A percentile compares a stretch with the other conserved stretches of the same genome.
Conservation (phyloP, 495 filamentous ascomycete genomes). For the Neurospora sp. region DNA sequence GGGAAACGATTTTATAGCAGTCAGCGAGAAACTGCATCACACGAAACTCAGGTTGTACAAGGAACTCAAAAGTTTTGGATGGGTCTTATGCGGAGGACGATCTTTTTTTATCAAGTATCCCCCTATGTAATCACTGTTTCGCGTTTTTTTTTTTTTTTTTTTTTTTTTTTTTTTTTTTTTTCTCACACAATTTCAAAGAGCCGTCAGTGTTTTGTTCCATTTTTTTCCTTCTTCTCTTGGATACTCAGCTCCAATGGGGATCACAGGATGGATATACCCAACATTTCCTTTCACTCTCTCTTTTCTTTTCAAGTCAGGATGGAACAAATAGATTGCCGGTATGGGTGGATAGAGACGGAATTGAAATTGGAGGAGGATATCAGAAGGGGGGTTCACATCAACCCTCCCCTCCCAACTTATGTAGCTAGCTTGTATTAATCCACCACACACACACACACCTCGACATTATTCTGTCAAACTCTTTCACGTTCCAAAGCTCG, state of each 20-base stretch:
- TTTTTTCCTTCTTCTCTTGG: slow-evolving; percentile 7
- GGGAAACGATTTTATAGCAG: not conserved
- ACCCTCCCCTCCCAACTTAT: not conserved
- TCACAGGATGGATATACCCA: slow-evolving; percentile 30
- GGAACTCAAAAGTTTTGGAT: slow-evolving; percentile 9
- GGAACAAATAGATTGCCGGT: not conserved
- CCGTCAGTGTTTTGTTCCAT: slow-evolving; percentile 7
- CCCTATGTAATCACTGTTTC: not conserved
- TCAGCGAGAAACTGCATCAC: not conserved
- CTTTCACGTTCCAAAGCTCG: not conserved
- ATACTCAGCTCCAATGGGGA: slow-evolving; percentile 6
- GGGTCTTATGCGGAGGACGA: not conserved
- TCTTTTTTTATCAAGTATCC: not conserved
- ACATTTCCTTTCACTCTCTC: slow-evolving; percentile 10
- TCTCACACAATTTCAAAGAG: slow-evolving; percentile 11
- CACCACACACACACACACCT: not conserved
- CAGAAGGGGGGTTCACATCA: not conserved
- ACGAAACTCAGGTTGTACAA: not conserved
- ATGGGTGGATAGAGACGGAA: not conserved
- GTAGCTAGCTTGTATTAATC: not conserved
- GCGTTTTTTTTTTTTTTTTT: too few relatives aligned
- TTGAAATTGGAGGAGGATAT: not conserved
- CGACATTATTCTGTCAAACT: not conserved
- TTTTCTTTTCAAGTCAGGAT: not conserved
- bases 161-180: too few relatives aligned